A percentile compares a stretch with the other conserved stretches of the same genome.
These are phyloP conservation scores for Cryptococcus sp. DNA, from an alignment of 1,284 basidiomycete genomes.

Conservation along the genomic window DNA sequence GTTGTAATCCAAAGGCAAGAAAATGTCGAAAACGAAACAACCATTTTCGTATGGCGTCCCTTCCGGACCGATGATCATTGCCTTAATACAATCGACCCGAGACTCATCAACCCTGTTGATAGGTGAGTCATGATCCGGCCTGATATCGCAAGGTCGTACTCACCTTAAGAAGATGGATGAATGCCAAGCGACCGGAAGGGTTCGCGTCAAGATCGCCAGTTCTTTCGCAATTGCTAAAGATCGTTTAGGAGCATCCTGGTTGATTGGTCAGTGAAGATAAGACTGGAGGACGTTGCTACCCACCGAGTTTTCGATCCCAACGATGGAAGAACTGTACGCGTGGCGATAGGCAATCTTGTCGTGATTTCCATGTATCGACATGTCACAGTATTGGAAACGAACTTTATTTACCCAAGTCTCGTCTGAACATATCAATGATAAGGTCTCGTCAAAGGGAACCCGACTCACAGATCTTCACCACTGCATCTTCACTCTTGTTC, in stretches of 20 bases:
- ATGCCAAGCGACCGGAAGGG: slow-evolving; percentile 81
- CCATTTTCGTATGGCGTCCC: slow-evolving; percentile 72
- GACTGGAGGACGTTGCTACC: slow-evolving; percentile 7
- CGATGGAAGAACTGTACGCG: slow-evolving; percentile 9
- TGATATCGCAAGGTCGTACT: not conserved
- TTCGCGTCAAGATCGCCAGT: slow-evolving; percentile 83
- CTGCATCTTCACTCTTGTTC: slow-evolving; percentile 55
- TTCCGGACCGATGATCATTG: slow-evolving; percentile 78
- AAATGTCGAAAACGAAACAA: slow-evolving; percentile 73
- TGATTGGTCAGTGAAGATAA: slow-evolving; percentile 53
- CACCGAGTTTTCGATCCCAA: not conserved
- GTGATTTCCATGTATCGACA: slow-evolving; percentile 7
- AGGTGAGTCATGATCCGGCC: not conserved
- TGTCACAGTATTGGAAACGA: slow-evolving; percentile 81
- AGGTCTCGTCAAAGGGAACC: not conserved
- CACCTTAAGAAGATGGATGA: slow-evolving; percentile 74
- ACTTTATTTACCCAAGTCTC: slow-evolving; percentile 71
- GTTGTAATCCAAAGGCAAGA: slow-evolving; percentile 57
- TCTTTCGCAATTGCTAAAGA: slow-evolving; percentile 86
- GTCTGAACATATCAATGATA: slow-evolving; percentile 46
- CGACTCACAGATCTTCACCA: slow-evolving; percentile 56
- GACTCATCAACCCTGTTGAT: slow-evolving; percentile 52
- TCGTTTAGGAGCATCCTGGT: slow-evolving; percentile 73
- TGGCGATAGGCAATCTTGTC: slow-evolving; percentile 12
- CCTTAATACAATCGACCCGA: slow-evolving; percentile 84